A percentile compares a stretch with the other conserved stretches of the same genome.
phyloP scores from a whole-genome alignment of 1,284 basidiomycete genomes.

The Malassezia yamatoensis region DNA sequence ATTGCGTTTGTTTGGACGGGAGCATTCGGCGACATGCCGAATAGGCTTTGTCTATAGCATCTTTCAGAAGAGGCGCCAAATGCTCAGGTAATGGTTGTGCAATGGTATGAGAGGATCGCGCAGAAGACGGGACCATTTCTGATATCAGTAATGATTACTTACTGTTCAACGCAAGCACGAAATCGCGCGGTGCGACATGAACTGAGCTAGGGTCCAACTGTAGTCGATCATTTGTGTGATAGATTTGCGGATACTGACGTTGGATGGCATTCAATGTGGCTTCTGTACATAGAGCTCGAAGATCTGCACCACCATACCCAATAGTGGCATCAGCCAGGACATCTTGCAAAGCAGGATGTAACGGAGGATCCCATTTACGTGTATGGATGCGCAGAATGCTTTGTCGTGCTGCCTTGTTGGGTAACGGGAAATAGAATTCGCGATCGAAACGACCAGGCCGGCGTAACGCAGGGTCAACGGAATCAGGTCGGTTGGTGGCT shows the following conservation, averaged over 20 bases:
- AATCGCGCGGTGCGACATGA: slow-evolving; percentile 75
- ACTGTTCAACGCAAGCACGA: slow-evolving; percentile 97
- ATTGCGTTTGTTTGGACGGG: slow-evolving; percentile 48
- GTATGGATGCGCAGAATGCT: slow-evolving; percentile 90
- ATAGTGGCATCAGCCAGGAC: slow-evolving; percentile 82
- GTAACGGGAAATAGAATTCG: slow-evolving; percentile 95
- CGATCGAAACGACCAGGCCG: slow-evolving; percentile 92
- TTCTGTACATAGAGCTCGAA: slow-evolving; percentile 65
- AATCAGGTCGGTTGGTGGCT: slow-evolving; percentile 92
- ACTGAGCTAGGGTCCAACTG: slow-evolving; percentile 78
- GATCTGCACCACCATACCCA: slow-evolving; percentile 93
- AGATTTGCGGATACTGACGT: slow-evolving; percentile 91
- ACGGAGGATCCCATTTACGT: slow-evolving; percentile 75
- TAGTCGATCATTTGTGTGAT: slow-evolving; percentile 77
- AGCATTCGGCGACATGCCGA: slow-evolving; percentile 54
- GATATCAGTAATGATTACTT: slow-evolving; percentile 4
- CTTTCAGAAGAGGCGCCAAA: slow-evolving; percentile 67
- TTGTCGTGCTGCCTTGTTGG: slow-evolving; percentile 69
- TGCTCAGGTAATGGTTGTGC: slow-evolving; percentile 77
- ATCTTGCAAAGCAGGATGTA: slow-evolving; percentile 57
- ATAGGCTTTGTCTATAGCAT: slow-evolving; percentile 63
- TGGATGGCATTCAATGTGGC: slow-evolving; percentile 94
- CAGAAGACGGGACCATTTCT: slow-evolving; percentile 70
- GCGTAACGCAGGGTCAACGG: slow-evolving; percentile 86
- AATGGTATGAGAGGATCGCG: slow-evolving; percentile 72